phyloP scores from a whole-genome alignment of 2,329 filamentous ascomycete species.

The Colletotrichum eleusines region DNA sequence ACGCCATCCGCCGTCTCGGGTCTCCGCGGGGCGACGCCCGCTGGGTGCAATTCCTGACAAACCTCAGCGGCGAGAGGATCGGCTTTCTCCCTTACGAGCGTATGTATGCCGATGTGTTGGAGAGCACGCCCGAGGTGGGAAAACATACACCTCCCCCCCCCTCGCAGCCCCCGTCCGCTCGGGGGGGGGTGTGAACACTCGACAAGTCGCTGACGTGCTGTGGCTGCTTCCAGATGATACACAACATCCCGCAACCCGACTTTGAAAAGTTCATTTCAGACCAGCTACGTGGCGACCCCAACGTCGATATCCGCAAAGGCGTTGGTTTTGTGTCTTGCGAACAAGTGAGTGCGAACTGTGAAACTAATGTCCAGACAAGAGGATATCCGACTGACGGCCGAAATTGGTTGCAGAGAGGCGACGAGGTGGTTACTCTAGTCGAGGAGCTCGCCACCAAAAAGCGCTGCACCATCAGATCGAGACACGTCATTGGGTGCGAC shows the following conservation, averaged over 20 bases:
- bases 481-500: constrained; percentile 53
- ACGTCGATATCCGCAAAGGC: constrained; percentile 50
- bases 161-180: neutral
- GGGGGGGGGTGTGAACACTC: too few species aligned
- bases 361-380: neutral
- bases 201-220: neutral
- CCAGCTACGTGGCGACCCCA: constrained; percentile 44
- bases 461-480: constrained; percentile 48
- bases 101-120: constrained; percentile 35
- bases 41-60: constrained; percentile 41
- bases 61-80: constrained; percentile 34
- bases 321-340: constrained; percentile 51
- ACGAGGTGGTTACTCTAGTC: constrained; percentile 47
- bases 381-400: too few species aligned
- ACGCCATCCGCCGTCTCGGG: constrained; percentile 28
- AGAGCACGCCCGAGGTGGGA: constrained; percentile 38
- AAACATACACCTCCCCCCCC: too few species aligned
- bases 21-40: constrained; percentile 33
- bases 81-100: constrained; percentile 38
- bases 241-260: constrained; percentile 56
- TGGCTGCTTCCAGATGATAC: constrained; percentile 50
- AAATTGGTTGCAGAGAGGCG: constrained; percentile 37
- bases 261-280: constrained; percentile 51
- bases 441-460: constrained; percentile 47
- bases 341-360: constrained; percentile 45